These are phyloP conservation scores for Populus tremula DNA, from an alignment of 345 rosid species.

Conservation along the genomic window DNA sequence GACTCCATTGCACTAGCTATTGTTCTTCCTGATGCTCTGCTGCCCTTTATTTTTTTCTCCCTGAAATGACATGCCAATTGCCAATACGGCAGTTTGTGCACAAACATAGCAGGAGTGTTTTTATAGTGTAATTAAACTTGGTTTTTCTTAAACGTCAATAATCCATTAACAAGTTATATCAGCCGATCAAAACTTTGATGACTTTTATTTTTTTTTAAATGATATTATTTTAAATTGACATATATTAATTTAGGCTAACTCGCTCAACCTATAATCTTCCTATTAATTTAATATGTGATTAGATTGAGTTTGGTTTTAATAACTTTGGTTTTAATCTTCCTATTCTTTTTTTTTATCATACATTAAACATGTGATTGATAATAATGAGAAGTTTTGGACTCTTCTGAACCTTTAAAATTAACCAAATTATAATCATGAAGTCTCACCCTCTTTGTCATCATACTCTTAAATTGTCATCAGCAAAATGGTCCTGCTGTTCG, in stretches of 20 bases:
- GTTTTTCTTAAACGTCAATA: too few species aligned
- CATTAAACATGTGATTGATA: too few species aligned
- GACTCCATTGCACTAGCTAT: neutral
- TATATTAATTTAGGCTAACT: rapidly evolving
- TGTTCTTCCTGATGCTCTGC: neutral
- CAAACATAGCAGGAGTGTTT: neutral
- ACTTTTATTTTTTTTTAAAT: too few species aligned
- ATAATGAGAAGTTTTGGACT: neutral
- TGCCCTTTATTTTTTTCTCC: neutral
- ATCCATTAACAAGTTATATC: too few species aligned
- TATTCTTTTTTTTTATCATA: too few species aligned
- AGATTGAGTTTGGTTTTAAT: too few species aligned
- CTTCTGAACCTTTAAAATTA: neutral
- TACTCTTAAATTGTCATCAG: constrained; percentile 10
- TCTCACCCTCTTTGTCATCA: neutral
- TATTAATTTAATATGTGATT: too few species aligned
- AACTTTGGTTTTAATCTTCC: too few species aligned
- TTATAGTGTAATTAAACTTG: too few species aligned
- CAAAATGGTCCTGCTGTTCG: neutral
- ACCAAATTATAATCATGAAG: neutral
- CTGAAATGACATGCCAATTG: neutral
- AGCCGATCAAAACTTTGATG: rapidly evolving
- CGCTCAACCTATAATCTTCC: rapidly evolving
- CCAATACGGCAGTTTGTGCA: neutral
- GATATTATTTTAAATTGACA: rapidly evolving